These are phyloP conservation scores for Fusarium temperatum DNA, from an alignment of 2,329 filamentous ascomycete genomes.

Conservation along the genomic window DNA sequence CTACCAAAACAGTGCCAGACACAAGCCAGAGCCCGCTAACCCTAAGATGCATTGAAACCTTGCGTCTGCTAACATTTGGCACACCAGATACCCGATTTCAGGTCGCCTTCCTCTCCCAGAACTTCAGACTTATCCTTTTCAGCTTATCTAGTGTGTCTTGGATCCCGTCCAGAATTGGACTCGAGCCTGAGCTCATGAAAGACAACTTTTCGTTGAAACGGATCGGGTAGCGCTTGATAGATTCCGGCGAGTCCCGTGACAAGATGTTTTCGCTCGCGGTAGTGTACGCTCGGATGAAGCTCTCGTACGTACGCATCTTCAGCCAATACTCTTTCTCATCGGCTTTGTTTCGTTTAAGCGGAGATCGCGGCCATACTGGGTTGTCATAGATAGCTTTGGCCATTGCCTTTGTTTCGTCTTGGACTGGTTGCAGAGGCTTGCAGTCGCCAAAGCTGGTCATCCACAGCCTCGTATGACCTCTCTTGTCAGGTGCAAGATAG, in stretches of 20 bases:
- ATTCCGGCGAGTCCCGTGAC: neutral
- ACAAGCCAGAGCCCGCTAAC: neutral
- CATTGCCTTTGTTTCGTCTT: neutral
- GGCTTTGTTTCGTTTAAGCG: neutral
- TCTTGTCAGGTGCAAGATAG: neutral
- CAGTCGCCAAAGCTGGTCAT: slow-evolving; percentile 38
- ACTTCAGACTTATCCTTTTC: neutral
- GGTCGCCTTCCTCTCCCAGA: neutral
- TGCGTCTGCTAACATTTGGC: neutral
- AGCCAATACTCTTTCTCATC: neutral
- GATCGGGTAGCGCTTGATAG: neutral
- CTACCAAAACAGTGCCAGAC: neutral
- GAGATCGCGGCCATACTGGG: slow-evolving; percentile 22
- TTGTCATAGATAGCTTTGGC: neutral
- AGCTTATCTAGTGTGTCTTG: neutral
- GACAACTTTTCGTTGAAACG: neutral
- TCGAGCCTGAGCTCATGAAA: neutral
- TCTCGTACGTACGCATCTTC: neutral
- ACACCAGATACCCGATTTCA: neutral
- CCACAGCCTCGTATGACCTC: slow-evolving; percentile 21
- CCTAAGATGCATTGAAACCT: neutral
- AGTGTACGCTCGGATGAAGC: neutral
- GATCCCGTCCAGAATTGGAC: neutral
- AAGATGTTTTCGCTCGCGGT: neutral
- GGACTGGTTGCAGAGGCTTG: neutral